A percentile compares a stretch with the other conserved stretches of the same genome.
Conservation (phyloP, 2,329 filamentous ascomycete species). For the Ascochyta viciae-villosae region DNA sequence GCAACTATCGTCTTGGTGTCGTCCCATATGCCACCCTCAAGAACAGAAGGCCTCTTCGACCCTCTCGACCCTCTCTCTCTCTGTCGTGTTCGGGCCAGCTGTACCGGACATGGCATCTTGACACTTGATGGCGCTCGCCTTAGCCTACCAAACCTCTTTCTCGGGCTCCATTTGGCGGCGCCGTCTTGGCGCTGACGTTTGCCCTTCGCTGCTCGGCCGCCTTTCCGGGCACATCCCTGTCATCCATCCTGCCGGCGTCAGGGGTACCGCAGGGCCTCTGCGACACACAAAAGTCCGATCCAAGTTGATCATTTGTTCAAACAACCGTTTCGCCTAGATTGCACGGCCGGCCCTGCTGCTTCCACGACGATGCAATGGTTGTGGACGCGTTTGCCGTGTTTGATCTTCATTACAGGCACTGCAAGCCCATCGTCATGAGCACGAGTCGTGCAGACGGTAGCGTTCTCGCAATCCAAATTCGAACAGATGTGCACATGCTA, state of each 20-base stretch:
- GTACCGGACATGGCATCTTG: constrained; percentile 6
- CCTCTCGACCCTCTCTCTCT: not conserved
- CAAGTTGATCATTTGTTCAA: constrained; percentile 5
- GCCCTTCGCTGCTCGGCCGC: not conserved
- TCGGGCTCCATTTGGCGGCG: not conserved
- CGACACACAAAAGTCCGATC: not conserved
- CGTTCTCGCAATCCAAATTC: too few relatives aligned
- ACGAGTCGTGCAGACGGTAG: constrained; percentile 5
- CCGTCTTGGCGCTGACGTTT: constrained; percentile 15
- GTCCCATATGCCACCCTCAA: not conserved
- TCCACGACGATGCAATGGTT: not conserved
- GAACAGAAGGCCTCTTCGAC: not conserved
- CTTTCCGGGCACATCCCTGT: constrained; percentile 5
- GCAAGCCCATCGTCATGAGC: not conserved
- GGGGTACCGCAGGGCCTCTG: constrained; percentile 5
- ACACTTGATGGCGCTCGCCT: not conserved
- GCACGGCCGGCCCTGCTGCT: not conserved
- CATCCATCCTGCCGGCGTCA: constrained; percentile 7
- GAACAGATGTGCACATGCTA: too few relatives aligned
- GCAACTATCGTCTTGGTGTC: not conserved
- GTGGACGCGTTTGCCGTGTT: constrained; percentile 12
- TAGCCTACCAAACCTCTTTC: constrained; percentile 4
- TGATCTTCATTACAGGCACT: constrained; percentile 15
- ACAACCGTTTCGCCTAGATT: constrained; percentile 15
- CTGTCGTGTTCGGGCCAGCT: not conserved